A percentile compares a stretch with the other conserved stretches of the same genome.
These are phyloP conservation scores for Venturia carpophila DNA, from an alignment of 2,329 filamentous ascomycete genomes.

Conservation along the genomic window DNA sequence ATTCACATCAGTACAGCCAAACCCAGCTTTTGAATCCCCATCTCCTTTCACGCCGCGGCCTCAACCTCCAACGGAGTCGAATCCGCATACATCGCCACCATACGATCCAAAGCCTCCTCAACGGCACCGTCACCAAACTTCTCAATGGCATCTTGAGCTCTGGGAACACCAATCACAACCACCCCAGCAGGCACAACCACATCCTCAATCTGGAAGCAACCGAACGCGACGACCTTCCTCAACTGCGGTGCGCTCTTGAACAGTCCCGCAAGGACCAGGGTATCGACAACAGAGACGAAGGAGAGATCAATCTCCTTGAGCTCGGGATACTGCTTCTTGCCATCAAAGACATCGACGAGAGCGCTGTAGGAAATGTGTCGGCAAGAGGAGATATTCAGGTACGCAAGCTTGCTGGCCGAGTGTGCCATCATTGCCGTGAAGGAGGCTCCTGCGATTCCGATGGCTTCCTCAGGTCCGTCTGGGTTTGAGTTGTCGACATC, in stretches of 20 bases:
- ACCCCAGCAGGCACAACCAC: slow-evolving; percentile 50
- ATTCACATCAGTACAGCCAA: neutral
- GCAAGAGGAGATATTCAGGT: slow-evolving; percentile 74
- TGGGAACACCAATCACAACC: slow-evolving; percentile 52
- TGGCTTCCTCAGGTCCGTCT: slow-evolving; percentile 48
- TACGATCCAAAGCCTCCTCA: slow-evolving; percentile 1
- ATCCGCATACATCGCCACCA: slow-evolving; percentile 14
- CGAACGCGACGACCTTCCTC: slow-evolving; percentile 52
- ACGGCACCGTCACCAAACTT: slow-evolving; percentile 34
- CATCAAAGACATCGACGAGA: slow-evolving; percentile 66
- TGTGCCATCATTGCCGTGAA: slow-evolving; percentile 80
- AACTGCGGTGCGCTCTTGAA: slow-evolving; percentile 56
- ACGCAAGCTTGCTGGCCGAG: slow-evolving; percentile 58
- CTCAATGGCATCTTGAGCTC: slow-evolving; percentile 50
- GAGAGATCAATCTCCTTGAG: slow-evolving; percentile 68
- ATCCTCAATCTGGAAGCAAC: slow-evolving; percentile 51
- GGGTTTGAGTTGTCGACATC: slow-evolving; percentile 65
- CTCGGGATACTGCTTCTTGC: slow-evolving; percentile 53
- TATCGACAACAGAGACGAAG: slow-evolving; percentile 63
- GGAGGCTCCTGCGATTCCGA: slow-evolving; percentile 68
- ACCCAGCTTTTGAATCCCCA: neutral
- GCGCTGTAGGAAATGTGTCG: slow-evolving; percentile 67
- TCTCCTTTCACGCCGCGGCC: slow-evolving; percentile 1
- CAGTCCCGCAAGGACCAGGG: slow-evolving; percentile 55
- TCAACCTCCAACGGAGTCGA: slow-evolving; percentile 11